Percentiles rank a stretch among this genome's conserved stretches.
Evolutionary conservation across 2,329 filamentous ascomycete species (phyloP).

Genomic region (Aspergillus sp.): DNA sequence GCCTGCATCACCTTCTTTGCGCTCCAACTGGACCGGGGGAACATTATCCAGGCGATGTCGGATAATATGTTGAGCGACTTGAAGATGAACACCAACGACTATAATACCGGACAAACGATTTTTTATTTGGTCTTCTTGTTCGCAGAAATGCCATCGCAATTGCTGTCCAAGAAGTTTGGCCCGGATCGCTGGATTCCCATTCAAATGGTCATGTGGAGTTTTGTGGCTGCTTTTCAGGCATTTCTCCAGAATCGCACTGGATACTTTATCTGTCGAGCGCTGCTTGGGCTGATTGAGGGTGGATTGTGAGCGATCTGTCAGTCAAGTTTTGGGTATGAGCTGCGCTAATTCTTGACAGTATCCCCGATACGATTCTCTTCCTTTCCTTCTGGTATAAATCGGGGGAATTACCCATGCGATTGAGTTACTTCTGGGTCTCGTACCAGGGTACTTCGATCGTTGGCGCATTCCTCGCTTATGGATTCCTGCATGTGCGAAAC

Average conservation of each 20-base stretch:
- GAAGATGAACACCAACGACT: slow-evolving; percentile 42
- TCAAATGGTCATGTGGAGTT: slow-evolving; percentile 50
- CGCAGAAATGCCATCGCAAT: slow-evolving; percentile 54
- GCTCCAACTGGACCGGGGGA: slow-evolving; percentile 56
- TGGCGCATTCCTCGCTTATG: slow-evolving; percentile 41
- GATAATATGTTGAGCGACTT: slow-evolving; percentile 51
- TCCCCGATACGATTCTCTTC: slow-evolving; percentile 44
- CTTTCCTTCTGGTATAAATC: slow-evolving; percentile 70
- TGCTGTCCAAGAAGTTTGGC: slow-evolving; percentile 51
- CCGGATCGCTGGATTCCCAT: slow-evolving; percentile 54
- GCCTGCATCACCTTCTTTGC: slow-evolving; percentile 55
- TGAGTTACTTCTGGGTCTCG: slow-evolving; percentile 64
- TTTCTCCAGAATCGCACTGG: slow-evolving; percentile 40
- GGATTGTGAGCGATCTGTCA: slow-evolving; percentile 48
- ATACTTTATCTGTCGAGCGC: slow-evolving; percentile 38
- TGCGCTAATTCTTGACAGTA: slow-evolving; percentile 17
- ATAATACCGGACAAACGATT: slow-evolving; percentile 37
- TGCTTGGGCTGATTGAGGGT: slow-evolving; percentile 45
- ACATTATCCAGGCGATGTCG: slow-evolving; percentile 52
- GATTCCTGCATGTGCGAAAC: slow-evolving; percentile 33
- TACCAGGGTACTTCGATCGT: slow-evolving; percentile 44
- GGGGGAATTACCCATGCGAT: slow-evolving; percentile 57
- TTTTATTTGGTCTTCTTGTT: slow-evolving; percentile 30
- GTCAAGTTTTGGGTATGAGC: slow-evolving; percentile 28
- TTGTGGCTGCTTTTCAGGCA: slow-evolving; percentile 46